Conservation (phyloP, 176 grass and related monocot genomes). For the Carex pumila region DNA sequence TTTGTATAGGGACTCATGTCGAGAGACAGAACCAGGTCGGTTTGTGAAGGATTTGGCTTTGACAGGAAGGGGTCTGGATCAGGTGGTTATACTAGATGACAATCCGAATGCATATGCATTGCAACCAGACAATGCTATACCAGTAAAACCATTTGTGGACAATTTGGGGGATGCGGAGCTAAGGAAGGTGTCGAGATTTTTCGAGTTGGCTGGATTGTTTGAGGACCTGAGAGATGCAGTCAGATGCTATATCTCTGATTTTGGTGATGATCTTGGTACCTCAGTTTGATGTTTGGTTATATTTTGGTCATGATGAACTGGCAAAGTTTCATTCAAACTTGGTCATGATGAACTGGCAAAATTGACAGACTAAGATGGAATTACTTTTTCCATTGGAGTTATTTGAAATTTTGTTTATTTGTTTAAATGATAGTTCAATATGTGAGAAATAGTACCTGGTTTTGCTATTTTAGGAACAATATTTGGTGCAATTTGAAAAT, state of each 20-base stretch:
- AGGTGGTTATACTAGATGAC: slow-evolving; percentile 74
- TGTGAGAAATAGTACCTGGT: background rate
- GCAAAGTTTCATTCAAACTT: background rate
- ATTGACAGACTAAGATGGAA: background rate
- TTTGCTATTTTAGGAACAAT: background rate
- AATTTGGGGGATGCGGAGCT: slow-evolving; percentile 55
- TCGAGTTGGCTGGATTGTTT: slow-evolving; percentile 32
- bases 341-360: background rate
- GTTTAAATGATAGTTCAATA: background rate
- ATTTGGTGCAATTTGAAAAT: background rate
- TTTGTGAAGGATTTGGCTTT: slow-evolving; percentile 78
- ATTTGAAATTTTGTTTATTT: background rate
- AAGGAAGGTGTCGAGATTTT: slow-evolving; percentile 52
- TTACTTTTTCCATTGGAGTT: background rate
- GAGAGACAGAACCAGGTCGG: slow-evolving; percentile 55
- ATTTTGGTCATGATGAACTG: background rate
- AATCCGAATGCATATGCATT: slow-evolving; percentile 75
- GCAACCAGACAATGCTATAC: slow-evolving; percentile 77
- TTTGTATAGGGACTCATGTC: slow-evolving; percentile 70
- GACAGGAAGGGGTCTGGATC: slow-evolving; percentile 41
- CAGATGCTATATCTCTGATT: slow-evolving; percentile 27
- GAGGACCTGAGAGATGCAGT: slow-evolving; percentile 64
- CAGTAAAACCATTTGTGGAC: slow-evolving; percentile 53
- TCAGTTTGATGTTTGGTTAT: background rate
- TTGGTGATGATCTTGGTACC: background rate